Conservation (phyloP, 805 yeast species). For the Scheffersomyces lignosus region DNA sequence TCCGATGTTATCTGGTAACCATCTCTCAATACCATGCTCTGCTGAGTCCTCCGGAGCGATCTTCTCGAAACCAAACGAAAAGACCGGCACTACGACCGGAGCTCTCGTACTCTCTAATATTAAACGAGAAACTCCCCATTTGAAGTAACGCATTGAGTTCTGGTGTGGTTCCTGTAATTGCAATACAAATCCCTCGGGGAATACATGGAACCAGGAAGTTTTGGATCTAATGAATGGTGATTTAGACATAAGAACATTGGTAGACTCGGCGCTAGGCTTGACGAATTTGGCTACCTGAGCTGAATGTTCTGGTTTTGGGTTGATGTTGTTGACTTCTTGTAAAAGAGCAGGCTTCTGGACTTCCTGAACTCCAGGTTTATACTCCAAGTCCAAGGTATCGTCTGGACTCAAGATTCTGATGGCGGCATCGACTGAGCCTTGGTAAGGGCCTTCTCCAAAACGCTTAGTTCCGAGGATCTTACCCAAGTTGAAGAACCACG, state of each 20-base stretch:
- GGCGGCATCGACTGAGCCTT: slow-evolving; percentile 85
- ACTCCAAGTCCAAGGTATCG: slow-evolving; percentile 56
- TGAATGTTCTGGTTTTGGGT: slow-evolving; percentile 9
- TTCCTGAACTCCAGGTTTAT: slow-evolving; percentile 28
- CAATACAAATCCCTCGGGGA: slow-evolving; percentile 93
- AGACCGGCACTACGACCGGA: slow-evolving; percentile 87
- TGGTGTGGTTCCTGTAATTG: slow-evolving; percentile 77
- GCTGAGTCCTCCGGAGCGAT: slow-evolving; percentile 74
- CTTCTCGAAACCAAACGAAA: slow-evolving; percentile 81
- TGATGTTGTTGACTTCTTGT: slow-evolving; percentile 36
- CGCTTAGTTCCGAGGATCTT: slow-evolving; percentile 84
- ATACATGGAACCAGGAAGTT: slow-evolving; percentile 90
- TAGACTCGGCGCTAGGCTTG: slow-evolving; percentile 29
- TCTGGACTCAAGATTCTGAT: slow-evolving; percentile 78
- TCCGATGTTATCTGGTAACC: slow-evolving; percentile 64
- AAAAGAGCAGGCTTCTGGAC: slow-evolving; percentile 32
- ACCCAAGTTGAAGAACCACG: slow-evolving; percentile 79
- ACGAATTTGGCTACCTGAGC: slow-evolving; percentile 15
- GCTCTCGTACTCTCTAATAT: slow-evolving; percentile 78
- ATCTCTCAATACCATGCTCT: slow-evolving; percentile 53
- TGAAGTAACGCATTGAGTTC: slow-evolving; percentile 90
- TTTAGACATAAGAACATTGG: slow-evolving; percentile 24
- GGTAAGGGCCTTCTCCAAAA: slow-evolving; percentile 93
- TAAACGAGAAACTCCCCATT: slow-evolving; percentile 91
- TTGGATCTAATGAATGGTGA: slow-evolving; percentile 60